A percentile compares a stretch with the other conserved stretches of the same genome.
phyloP scores from a whole-genome alignment of 2,329 filamentous ascomycete species.

The Pseudocercospora vitis region DNA sequence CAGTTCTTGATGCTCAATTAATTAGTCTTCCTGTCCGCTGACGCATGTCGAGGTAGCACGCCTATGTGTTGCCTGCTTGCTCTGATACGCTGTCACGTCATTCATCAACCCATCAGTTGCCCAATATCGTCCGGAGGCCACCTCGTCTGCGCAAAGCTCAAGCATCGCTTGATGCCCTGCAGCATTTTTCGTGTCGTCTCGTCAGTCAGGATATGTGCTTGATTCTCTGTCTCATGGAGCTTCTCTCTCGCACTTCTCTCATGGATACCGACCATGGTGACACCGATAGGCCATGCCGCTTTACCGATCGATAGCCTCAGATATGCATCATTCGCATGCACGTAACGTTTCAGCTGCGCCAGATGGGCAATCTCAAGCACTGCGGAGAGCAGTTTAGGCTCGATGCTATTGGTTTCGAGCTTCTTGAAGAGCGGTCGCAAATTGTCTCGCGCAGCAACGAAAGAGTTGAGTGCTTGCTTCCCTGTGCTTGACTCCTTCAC shows the following conservation, averaged over 20 bases:
- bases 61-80: too few relatives aligned
- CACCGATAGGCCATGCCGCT: conserved; percentile 91
- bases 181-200: conserved; percentile 93
- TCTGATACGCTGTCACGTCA: too few relatives aligned
- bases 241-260: conserved; percentile 95
- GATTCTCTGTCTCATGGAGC: conserved; percentile 72
- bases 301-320: conserved; percentile 76
- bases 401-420: conserved; percentile 78
- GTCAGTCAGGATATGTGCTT: conserved; percentile 95
- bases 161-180: conserved; percentile 94
- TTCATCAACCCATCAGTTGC: conserved; percentile 92
- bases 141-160: conserved; percentile 94
- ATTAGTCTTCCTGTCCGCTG: too few relatives aligned
- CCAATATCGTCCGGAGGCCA: conserved; percentile 92
- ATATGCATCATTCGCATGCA: conserved; percentile 95
- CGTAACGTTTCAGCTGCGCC: conserved; percentile 86
- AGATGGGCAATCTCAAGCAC: conserved; percentile 89
- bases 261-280: conserved; percentile 99
- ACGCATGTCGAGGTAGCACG: too few relatives aligned
- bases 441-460: conserved; percentile 83
- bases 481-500: conserved; percentile 74
- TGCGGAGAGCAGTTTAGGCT: conserved; percentile 70
- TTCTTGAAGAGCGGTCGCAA: conserved; percentile 88
- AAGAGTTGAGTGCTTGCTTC: conserved; percentile 77
- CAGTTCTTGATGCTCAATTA: too few relatives aligned